Evolutionary conservation across 192 early-diverging fungal species (phyloP).

Genomic region (Mortierella alpina): DNA sequence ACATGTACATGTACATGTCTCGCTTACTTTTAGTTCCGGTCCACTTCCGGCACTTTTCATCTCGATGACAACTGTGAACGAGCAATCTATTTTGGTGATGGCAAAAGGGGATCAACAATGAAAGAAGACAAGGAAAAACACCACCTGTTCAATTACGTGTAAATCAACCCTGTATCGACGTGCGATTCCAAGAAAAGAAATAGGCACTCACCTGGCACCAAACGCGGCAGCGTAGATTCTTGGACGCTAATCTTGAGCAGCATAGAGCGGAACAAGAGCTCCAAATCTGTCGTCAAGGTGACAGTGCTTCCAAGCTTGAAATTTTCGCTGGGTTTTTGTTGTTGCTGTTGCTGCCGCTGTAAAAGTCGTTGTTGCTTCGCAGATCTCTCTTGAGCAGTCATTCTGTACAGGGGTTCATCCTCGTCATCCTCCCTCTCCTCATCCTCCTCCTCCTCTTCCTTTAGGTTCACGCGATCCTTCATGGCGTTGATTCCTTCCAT

Average conservation of each 20-base stretch:
- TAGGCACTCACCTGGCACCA: conserved; percentile 4
- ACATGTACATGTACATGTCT: no score
- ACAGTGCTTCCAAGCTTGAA: conserved; percentile 8
- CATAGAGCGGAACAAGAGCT: conserved; percentile 25
- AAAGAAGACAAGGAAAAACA: neutral
- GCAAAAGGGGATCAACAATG: neutral
- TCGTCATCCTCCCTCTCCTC: neutral
- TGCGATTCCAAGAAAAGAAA: neutral
- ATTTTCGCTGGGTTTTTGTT: neutral
- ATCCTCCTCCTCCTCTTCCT: neutral
- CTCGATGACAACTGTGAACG: conserved; percentile 41
- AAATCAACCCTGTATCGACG: neutral
- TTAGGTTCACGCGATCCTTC: neutral
- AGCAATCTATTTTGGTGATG: conserved; percentile 2
- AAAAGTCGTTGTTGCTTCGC: neutral
- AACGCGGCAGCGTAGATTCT: conserved; percentile 13
- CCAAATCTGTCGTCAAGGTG: conserved; percentile 24
- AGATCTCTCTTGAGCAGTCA: neutral
- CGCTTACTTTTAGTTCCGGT: conserved; percentile 31
- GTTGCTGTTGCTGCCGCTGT: neutral
- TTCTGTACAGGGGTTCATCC: neutral
- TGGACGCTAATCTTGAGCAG: conserved; percentile 32
- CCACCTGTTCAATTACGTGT: neutral
- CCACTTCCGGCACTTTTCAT: conserved; percentile 14
- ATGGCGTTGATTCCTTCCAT: neutral